Percentiles rank a stretch among this genome's conserved stretches.
Conservation (phyloP, 257 asterid species). For the Solanum pinnatisectum region DNA sequence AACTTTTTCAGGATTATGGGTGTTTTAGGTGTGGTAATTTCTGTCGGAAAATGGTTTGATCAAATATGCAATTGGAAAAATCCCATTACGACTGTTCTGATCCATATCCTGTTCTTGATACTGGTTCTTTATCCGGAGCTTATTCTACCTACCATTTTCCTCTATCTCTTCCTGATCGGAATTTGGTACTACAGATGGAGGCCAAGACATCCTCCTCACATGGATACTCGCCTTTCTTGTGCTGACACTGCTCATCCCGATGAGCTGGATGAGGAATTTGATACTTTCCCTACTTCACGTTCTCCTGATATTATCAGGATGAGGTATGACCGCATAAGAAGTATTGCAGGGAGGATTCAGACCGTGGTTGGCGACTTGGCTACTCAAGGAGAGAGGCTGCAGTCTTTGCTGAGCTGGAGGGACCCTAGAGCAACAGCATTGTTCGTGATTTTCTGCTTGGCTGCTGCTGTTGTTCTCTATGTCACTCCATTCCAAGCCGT, state of each 20-base stretch:
- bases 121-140: conserved; percentile 41
- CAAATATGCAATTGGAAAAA: conserved; percentile 46
- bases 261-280: conserved; percentile 49
- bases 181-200: conserved; percentile 47
- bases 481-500: conserved; percentile 40
- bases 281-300: conserved; percentile 43
- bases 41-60: conserved; percentile 49
- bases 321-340: conserved; percentile 44
- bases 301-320: conserved; percentile 36
- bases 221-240: conserved; percentile 41
- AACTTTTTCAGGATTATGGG: conserved; percentile 46
- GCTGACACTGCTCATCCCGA: conserved; percentile 41
- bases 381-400: conserved; percentile 45
- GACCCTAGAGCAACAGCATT: conserved; percentile 46
- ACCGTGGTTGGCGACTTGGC: conserved; percentile 48
- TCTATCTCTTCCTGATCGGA: conserved; percentile 40
- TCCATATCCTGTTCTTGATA: conserved; percentile 35
- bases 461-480: conserved; percentile 34
- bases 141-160: conserved; percentile 40
- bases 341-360: conserved; percentile 41
- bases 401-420: conserved; percentile 45
- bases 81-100: conserved; percentile 38
- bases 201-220: conserved; percentile 48
- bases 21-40: conserved; percentile 30
- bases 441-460: conserved; percentile 30